phyloP scores from a whole-genome alignment of 2,329 filamentous ascomycete genomes.

The Chrysoporthe puriensis region DNA sequence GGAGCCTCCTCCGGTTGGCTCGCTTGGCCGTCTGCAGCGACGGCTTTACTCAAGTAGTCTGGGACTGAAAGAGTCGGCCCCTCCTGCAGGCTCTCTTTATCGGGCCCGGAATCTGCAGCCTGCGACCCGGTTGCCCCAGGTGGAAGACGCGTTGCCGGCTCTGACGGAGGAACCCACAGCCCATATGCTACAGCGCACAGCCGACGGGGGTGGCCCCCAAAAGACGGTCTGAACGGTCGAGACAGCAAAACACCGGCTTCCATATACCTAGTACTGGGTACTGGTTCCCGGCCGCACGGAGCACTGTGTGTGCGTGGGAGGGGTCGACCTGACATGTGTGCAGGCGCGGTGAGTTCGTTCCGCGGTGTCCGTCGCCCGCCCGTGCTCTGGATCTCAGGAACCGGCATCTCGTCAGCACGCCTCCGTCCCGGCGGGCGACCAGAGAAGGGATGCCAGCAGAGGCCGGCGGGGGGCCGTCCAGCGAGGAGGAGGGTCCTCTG shows the following conservation, averaged over 20 bases:
- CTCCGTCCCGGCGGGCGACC: slow-evolving; percentile 3
- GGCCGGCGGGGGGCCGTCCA: background rate
- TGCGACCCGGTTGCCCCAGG: background rate
- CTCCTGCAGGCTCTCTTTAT: background rate
- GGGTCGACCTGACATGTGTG: slow-evolving; percentile 12
- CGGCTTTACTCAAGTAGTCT: background rate
- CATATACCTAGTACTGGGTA: background rate
- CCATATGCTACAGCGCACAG: background rate
- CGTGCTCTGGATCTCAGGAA: slow-evolving; percentile 22
- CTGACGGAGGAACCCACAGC: slow-evolving; percentile 10
- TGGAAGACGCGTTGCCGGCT: background rate
- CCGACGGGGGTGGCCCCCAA: slow-evolving; percentile 17
- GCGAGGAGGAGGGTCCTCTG: background rate
- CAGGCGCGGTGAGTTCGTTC: slow-evolving; percentile 17
- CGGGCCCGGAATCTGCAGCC: slow-evolving; percentile 8
- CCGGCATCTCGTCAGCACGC: slow-evolving; percentile 15
- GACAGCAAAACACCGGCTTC: slow-evolving; percentile 21
- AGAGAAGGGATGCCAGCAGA: slow-evolving; percentile 1
- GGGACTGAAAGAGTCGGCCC: slow-evolving; percentile 2
- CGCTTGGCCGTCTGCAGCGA: too few species aligned
- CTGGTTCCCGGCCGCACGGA: background rate
- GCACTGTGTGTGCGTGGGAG: slow-evolving; percentile 19
- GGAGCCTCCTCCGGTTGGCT: slow-evolving; percentile 3
- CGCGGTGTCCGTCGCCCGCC: slow-evolving; percentile 17
- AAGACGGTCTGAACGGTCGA: slow-evolving; percentile 30